These are phyloP conservation scores for Beauveria sp. DNA, from an alignment of 2,329 filamentous ascomycete genomes.

Conservation along the genomic window DNA sequence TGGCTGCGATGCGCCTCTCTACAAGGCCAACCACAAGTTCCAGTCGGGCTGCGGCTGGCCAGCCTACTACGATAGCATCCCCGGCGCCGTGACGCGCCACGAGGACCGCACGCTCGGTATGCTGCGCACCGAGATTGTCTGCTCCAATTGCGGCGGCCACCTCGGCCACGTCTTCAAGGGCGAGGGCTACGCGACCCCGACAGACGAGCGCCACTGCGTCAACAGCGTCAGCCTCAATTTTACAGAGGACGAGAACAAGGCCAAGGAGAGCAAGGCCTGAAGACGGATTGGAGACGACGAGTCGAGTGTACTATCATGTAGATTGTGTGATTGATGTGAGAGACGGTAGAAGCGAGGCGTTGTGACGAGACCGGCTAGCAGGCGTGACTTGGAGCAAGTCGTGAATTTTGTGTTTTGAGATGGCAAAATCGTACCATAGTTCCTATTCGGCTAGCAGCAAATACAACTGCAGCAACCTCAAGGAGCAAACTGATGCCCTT, in stretches of 20 bases:
- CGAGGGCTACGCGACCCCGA: constrained; percentile 75
- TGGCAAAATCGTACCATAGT: background rate
- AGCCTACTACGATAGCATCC: constrained; percentile 92
- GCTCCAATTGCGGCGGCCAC: constrained; percentile 88
- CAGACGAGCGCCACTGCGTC: constrained; percentile 94
- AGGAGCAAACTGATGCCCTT: background rate
- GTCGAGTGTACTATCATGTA: background rate
- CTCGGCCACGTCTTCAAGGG: constrained; percentile 94
- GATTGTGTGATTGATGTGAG: background rate
- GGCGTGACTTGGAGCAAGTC: background rate
- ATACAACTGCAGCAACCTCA: background rate
- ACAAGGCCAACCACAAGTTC: constrained; percentile 93
- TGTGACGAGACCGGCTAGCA: background rate
- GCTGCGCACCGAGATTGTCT: constrained; percentile 86
- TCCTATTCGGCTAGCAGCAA: background rate
- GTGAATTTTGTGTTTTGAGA: background rate
- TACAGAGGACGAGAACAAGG: constrained; percentile 51
- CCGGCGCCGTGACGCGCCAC: constrained; percentile 78
- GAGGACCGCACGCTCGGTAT: constrained; percentile 74
- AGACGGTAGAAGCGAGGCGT: constrained; percentile 4
- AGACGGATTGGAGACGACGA: background rate
- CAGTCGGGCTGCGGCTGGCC: constrained; percentile 96
- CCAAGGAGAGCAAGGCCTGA: constrained; percentile 31
- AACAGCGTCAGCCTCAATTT: constrained; percentile 91
- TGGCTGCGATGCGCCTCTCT: constrained; percentile 79